phyloP scores from a whole-genome alignment of 352 stramenopile genomes.

The Blastocystis sp. region DNA sequence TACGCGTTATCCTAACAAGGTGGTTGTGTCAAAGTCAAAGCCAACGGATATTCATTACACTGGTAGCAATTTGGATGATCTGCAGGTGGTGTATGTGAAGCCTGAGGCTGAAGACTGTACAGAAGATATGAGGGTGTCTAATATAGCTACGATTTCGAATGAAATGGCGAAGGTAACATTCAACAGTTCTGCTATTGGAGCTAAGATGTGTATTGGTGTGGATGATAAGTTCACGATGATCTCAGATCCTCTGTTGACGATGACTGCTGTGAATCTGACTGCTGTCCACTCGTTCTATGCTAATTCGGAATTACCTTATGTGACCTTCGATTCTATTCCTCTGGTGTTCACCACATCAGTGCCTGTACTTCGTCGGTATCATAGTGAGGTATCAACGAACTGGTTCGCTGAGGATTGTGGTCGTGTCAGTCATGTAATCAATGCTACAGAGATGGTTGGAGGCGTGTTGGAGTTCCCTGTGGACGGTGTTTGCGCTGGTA shows the following conservation, averaged over 20 bases:
- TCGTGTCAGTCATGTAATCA: background rate
- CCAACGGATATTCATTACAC: background rate
- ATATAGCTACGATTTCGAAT: background rate
- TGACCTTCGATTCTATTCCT: slow-evolving; percentile 51
- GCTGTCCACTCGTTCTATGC: slow-evolving; percentile 12
- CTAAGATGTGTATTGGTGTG: slow-evolving; percentile 27
- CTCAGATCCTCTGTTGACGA: background rate
- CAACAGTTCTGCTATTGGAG: background rate
- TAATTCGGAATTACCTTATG: background rate
- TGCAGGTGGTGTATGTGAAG: slow-evolving; percentile 17
- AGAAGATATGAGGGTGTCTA: background rate
- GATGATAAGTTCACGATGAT: background rate
- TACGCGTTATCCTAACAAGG: background rate
- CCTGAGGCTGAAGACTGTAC: background rate
- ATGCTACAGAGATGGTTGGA: background rate
- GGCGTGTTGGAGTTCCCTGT: background rate
- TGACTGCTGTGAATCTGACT: background rate
- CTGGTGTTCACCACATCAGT: slow-evolving; percentile 39
- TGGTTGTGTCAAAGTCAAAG: background rate
- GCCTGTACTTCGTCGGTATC: background rate
- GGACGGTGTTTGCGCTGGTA: background rate
- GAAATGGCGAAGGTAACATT: background rate
- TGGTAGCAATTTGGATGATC: background rate
- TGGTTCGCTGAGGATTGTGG: slow-evolving; percentile 32
- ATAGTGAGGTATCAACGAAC: background rate